Evolutionary conservation across 441 rosid species (phyloP), one percentile per base, ranked within the genome.

Genomic region (Populus tomentosa): DNA sequence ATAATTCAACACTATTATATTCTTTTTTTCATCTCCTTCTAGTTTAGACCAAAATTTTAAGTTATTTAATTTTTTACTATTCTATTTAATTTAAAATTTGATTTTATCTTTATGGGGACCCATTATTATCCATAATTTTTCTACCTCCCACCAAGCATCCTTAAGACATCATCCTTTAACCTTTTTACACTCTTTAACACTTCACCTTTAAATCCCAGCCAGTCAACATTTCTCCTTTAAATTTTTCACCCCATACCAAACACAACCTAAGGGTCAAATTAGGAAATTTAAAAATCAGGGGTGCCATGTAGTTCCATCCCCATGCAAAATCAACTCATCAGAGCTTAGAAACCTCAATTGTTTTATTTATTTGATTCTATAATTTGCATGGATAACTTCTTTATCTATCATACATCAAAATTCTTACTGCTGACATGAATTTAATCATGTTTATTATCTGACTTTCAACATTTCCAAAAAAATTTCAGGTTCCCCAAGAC

Each of bases 401-500:
- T 2, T 50, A 71, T 20, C 42, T 67, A 36, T 64, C 53, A 59
- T 38, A 28, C 9, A 64, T 23, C n/a, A 53, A 74, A 53, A 8
- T 3, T 65, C 11, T 65, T 70, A 26, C 65, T 36, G 0, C 21
- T 46, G 6, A 56, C 10, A 30, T 50, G 73, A 11, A 16, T 67
- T 33, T 32, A 38, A 28, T 74, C 63, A 0, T 67, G 23, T 75
- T 16, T 61, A 10, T 66, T 2, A 35, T 76, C 72, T 62, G n/a
- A 70, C 56, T 74, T 75, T 23, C 11, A 50, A 16, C 64, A 61
- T 67, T 36, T 69, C 70, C 32, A 67, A 80, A 81, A 67, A 35
- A 2, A 59, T 65, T 85, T 74, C 83, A 94, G 99, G 99, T 71
- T 69, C 88, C 71, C 98, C 96, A 67, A 92, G 99, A 86, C 93